phyloP scores from a whole-genome alignment of 345 rosid genomes.

The Trapa incisa region DNA sequence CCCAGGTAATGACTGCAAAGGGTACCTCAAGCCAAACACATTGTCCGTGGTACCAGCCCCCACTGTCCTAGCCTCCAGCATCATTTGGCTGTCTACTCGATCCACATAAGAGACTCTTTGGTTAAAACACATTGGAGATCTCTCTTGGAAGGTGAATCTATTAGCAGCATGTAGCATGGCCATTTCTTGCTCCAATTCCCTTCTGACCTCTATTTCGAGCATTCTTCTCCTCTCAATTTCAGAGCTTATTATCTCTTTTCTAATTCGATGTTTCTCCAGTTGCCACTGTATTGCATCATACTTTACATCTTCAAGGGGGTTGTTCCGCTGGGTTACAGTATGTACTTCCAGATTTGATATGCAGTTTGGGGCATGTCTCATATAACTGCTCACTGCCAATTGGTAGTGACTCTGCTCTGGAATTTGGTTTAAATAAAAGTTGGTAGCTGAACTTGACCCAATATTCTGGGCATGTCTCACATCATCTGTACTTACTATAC shows the following conservation, averaged over 20 bases:
- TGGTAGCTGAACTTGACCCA: neutral
- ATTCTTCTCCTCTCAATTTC: slow-evolving; percentile 7
- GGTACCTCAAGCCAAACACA: slow-evolving; percentile 1
- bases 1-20: slow-evolving; percentile 2
- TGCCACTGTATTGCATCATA: slow-evolving; percentile 8
- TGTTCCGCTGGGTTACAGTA: neutral
- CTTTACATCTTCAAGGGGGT: neutral
- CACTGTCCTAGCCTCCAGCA: slow-evolving; percentile 4
- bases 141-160: slow-evolving; percentile 13
- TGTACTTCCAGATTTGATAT: neutral
- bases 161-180: slow-evolving; percentile 2
- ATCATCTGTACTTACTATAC: neutral
- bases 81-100: neutral
- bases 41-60: neutral
- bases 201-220: slow-evolving; percentile 18
- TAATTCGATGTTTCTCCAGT: slow-evolving; percentile 15
- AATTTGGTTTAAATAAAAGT: neutral
- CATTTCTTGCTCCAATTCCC: slow-evolving; percentile 18
- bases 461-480: neutral
- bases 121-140: slow-evolving; percentile 15
- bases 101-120: slow-evolving; percentile 13
- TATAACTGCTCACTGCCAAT: neutral
- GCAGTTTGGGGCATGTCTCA: neutral
- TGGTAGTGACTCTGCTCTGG: neutral
- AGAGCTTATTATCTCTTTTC: slow-evolving; percentile 14